These are phyloP conservation scores for Marasmius fiardii DNA, from an alignment of 1,284 basidiomycete species.

Conservation along the genomic window DNA sequence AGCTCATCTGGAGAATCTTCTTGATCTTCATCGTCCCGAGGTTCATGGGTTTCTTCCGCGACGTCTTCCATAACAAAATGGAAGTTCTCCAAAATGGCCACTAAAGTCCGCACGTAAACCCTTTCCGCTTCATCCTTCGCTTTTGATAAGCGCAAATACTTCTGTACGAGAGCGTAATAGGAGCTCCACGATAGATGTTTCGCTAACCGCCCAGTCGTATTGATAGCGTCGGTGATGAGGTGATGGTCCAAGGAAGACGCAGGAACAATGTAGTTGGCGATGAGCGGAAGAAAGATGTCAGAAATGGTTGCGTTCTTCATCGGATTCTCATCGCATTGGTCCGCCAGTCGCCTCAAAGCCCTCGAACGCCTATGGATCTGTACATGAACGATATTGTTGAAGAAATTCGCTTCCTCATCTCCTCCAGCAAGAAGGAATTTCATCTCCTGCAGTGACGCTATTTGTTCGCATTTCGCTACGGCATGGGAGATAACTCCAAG, in stretches of 20 bases:
- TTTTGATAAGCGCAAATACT: slow-evolving; percentile 77
- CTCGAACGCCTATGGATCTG: slow-evolving; percentile 90
- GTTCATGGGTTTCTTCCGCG: slow-evolving; percentile 23
- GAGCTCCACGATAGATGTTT: slow-evolving; percentile 79
- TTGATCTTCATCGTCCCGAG: slow-evolving; percentile 29
- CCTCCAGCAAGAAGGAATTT: slow-evolving; percentile 80
- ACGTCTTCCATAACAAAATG: slow-evolving; percentile 74
- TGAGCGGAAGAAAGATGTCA: slow-evolving; percentile 86
- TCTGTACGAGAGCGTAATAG: slow-evolving; percentile 81
- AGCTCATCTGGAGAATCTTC: slow-evolving; percentile 17
- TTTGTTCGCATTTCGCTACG: slow-evolving; percentile 62
- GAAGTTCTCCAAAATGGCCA: slow-evolving; percentile 89
- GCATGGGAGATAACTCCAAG: slow-evolving; percentile 80
- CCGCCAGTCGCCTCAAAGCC: slow-evolving; percentile 83
- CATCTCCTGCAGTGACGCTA: slow-evolving; percentile 75
- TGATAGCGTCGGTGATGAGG: slow-evolving; percentile 88
- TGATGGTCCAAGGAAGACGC: slow-evolving; percentile 82
- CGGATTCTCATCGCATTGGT: slow-evolving; percentile 70
- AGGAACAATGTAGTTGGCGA: slow-evolving; percentile 78
- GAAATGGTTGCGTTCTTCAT: slow-evolving; percentile 74
- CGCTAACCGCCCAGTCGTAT: slow-evolving; percentile 73
- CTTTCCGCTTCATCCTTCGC: slow-evolving; percentile 76
- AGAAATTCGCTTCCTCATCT: slow-evolving; percentile 96
- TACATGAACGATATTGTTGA: slow-evolving; percentile 94
- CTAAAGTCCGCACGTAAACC: slow-evolving; percentile 83